Base-by-base conservation (phyloP, 1,284 basidiomycete species). In the Ustilago hordei region DNA sequence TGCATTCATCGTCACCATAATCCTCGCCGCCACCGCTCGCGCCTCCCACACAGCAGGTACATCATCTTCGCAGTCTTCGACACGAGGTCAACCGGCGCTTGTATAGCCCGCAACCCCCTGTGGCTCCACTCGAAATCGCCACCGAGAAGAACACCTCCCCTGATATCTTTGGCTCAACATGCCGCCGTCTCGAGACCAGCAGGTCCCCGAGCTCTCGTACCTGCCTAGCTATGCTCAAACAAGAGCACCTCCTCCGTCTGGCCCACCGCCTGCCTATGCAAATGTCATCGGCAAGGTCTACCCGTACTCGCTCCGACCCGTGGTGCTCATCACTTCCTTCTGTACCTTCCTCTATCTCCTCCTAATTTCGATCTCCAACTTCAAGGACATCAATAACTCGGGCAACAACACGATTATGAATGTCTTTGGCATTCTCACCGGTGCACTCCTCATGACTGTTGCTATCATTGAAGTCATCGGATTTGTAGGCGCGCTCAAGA, bases 301-400 rank as follows among this genome's bases (percentile, higher is more conserved):
- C 15, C 80, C 75, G 3, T 72, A 76, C 59, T 76, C 80, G 32
- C 64, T 83, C 2, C 80, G 81, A n/a, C 79, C 80, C 1, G 69
- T 83, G 52, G 41, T 83, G 43, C 61, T 83, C 50, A 64, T 83
- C 57, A 78, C 79, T 19, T 68, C 79, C n/a, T 64, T 82, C 62
- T 57, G 80, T 55, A 79, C 76, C 32, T 62, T 75, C 48, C 57
- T 81, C 66, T 83, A 82, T 62, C 78, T 81, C 19, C 36, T 79
- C 34, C 60, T 81, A 15, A 53, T 72, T 15, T 69, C 78, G 31
- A 69, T 69, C 54, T 64, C 67, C 50, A 63, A 78, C 55, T 80
- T 83, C 55, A 65, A 66, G 35, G 67, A 69, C 50, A 47, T 77
- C 17, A 64, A 48, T 13, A 19, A 55, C 45, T 50, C 54, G 2